Percentiles rank a stretch among this genome's conserved stretches.
These are phyloP conservation scores for Curvularia lunata DNA, from an alignment of 2,329 filamentous ascomycete genomes.

Conservation along the genomic window DNA sequence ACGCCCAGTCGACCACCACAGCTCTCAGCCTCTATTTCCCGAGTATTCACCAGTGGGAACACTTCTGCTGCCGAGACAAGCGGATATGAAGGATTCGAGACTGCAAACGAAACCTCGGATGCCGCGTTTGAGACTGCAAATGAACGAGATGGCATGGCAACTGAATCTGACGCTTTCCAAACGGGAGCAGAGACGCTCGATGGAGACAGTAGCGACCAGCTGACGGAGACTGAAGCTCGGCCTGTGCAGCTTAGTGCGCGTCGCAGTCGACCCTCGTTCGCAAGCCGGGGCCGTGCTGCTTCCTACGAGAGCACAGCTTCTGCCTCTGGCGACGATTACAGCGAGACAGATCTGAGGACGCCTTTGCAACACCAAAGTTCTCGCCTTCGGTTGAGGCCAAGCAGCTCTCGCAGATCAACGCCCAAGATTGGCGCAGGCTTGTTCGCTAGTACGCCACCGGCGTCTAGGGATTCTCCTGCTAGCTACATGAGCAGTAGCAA, in stretches of 20 bases:
- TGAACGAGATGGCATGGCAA: conserved; percentile 71
- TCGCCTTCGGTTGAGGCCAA: conserved; percentile 74
- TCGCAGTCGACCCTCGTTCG: conserved; percentile 51
- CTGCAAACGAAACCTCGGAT: conserved; percentile 74
- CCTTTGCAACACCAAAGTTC: conserved; percentile 67
- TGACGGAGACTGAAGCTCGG: conserved; percentile 81
- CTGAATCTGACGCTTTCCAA: conserved; percentile 93
- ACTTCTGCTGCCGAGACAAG: conserved; percentile 46
- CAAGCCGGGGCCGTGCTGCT: conserved; percentile 62
- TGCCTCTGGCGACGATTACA: conserved; percentile 78
- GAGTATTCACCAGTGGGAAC: conserved; percentile 41
- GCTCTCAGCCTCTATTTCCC: conserved; percentile 34
- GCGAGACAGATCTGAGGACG: conserved; percentile 67
- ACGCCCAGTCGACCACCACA: conserved; percentile 60
- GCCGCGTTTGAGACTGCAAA: conserved; percentile 75
- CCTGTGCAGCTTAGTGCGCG: conserved; percentile 35
- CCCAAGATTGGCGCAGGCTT: conserved; percentile 64
- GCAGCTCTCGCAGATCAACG: conserved; percentile 60
- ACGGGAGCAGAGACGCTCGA: conserved; percentile 79
- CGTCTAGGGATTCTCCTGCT: conserved; percentile 59
- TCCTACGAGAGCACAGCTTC: conserved; percentile 90
- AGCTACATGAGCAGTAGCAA: conserved; percentile 57
- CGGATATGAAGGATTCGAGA: conserved; percentile 75
- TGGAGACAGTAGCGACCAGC: conserved; percentile 75
- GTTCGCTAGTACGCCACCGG: conserved; percentile 66